These are phyloP conservation scores for Tetrahymena borealis DNA, from an alignment of 73 alveolate genomes.

Conservation along the genomic window DNA sequence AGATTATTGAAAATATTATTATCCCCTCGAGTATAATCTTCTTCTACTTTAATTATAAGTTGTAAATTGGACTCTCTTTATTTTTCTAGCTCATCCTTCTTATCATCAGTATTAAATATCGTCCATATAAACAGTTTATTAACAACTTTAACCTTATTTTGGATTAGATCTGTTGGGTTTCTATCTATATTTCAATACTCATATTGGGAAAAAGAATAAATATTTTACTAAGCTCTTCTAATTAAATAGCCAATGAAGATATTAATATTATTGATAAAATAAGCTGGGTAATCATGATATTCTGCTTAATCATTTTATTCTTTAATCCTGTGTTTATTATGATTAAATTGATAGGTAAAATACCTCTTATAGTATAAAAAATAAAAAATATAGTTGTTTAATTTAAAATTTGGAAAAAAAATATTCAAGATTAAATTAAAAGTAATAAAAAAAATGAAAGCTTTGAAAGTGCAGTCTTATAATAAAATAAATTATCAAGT, in stretches of 20 bases:
- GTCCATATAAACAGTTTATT: not conserved
- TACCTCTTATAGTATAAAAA: not conserved
- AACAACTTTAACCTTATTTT: not conserved
- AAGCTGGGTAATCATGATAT: not conserved
- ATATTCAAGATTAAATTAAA: too few relatives aligned
- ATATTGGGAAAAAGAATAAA: not conserved
- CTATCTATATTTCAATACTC: not conserved
- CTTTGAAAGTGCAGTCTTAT: not conserved
- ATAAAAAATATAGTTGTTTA: not conserved
- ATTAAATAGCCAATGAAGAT: not conserved
- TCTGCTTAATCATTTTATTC: not conserved
- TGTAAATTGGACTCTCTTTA: not conserved
- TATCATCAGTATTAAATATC: not conserved
- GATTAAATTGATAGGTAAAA: not conserved
- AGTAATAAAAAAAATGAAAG: too few relatives aligned
- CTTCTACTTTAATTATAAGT: not conserved
- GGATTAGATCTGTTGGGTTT: not conserved
- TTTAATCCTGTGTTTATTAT: not conserved
- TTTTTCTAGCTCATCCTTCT: not conserved
- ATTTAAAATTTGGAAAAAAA: too few relatives aligned
- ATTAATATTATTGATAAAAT: not conserved
- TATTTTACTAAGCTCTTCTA: not conserved
- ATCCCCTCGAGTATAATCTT: not conserved
- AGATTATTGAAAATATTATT: not conserved
- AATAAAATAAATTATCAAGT: not conserved